Evolutionary conservation across 305 asterid species (phyloP), one percentile per base, ranked within the genome.

Genomic region (Fraxinus latifolia): DNA sequence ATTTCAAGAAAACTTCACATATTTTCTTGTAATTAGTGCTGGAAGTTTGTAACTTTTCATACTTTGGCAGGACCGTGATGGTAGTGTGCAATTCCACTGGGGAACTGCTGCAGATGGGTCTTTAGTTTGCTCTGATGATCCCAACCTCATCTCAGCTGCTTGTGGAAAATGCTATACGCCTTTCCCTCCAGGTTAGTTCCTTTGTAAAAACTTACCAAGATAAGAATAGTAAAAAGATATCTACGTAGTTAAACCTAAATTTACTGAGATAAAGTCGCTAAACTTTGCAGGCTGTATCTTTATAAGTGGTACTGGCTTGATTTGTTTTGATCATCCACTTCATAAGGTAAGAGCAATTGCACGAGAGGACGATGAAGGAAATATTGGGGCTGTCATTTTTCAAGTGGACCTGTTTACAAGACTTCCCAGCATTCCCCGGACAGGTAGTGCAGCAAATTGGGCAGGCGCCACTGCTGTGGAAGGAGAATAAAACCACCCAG

Each of bases 101-200:
- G 97, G 97, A 88, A 84, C 85, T 11, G 90, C 92, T 19, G 85
- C 85, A 1, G 94, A 91, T 71, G 95, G 94, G 14, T 92, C 95
- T 37, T 83, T 93, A 79, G 92, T 92, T 7, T 91, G 95, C 86
- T 87, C 90, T 0, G 94, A 93, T 80, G 94, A 93, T 78, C 88
- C 90, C 0, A 90, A 88, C 33, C 84, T 90, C 83, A 75, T 92
- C 77, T 79, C 85, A 14, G 90, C 90, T 19, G 84, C 90, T 32
- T 92, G 95, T 82, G 97, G 93, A 11, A 83, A 86, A n/a, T 85
- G 87, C 81, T 90, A 87, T 70, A 76, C 89, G 1, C 92, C 95
- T 19, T 92, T 93, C 73, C 97, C 97, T 83, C 94, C 91, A 4
- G 95, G 94, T 93, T 71, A 68, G 39, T 11, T 34, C 36, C 47